phyloP scores from a whole-genome alignment of 139 green algal genomes.

The Asterochloris erici region DNA sequence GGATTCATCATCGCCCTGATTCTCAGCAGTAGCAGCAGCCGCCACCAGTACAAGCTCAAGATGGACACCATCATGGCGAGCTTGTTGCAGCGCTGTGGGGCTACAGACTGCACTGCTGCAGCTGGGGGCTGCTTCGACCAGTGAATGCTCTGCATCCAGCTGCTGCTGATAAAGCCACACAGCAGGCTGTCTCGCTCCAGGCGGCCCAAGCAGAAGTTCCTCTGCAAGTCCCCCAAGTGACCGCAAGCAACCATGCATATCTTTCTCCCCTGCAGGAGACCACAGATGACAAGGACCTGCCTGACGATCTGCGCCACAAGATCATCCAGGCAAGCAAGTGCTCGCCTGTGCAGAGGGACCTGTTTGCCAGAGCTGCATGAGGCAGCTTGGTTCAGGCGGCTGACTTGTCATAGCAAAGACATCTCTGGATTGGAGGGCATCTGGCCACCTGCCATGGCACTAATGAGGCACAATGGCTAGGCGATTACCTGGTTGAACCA shows the following conservation, averaged over 20 bases:
- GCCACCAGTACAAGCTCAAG: constrained; percentile 10
- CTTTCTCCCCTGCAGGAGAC: not conserved
- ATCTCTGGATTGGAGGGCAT: too few species aligned
- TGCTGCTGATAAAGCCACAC: not conserved
- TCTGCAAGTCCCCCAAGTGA: not conserved
- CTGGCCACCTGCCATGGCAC: too few species aligned
- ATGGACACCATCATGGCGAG: constrained; percentile 13
- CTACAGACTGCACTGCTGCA: not conserved
- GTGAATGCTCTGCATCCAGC: not conserved
- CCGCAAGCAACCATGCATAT: too few species aligned
- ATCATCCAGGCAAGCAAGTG: not conserved
- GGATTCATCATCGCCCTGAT: constrained; percentile 15
- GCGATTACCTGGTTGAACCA: too few species aligned
- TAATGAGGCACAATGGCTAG: too few species aligned
- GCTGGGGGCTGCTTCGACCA: not conserved
- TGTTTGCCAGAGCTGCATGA: too few species aligned
- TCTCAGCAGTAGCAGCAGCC: constrained; percentile 1
- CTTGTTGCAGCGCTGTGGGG: not conserved
- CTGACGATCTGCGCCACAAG: not conserved
- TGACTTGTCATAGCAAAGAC: too few species aligned
- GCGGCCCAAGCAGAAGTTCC: not conserved
- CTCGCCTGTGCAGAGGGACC: too few species aligned
- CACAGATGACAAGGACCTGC: not conserved
- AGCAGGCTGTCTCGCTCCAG: not conserved
- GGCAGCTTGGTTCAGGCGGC: too few species aligned